Conservation (phyloP, 2,329 filamentous ascomycete genomes). For the Pseudocercospora musae region DNA sequence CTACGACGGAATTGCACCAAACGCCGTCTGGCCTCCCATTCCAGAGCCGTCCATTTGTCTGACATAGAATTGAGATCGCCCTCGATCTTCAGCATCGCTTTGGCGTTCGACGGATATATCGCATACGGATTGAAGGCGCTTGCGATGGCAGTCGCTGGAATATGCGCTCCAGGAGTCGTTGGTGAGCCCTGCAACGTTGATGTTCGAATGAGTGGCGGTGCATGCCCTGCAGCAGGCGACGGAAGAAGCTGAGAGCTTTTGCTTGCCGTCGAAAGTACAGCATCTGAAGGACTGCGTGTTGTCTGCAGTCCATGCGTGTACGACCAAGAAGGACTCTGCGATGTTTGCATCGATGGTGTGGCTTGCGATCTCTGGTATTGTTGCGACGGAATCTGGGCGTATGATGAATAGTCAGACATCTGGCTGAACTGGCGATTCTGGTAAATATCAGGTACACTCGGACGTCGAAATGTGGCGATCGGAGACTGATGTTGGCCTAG, state of each 20-base stretch:
- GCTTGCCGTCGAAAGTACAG: constrained; percentile 25
- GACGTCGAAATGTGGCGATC: constrained; percentile 35
- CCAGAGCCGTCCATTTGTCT: constrained; percentile 76
- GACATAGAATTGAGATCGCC: constrained; percentile 84
- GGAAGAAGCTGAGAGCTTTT: constrained; percentile 37
- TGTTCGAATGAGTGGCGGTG: constrained; percentile 64
- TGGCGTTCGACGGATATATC: constrained; percentile 67
- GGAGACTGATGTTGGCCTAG: constrained; percentile 38
- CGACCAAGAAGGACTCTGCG: constrained; percentile 37
- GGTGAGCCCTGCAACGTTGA: constrained; percentile 61
- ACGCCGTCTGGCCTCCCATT: constrained; percentile 72
- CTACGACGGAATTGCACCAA: constrained; percentile 85
- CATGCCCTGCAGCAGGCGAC: constrained; percentile 46
- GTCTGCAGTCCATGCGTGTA: constrained; percentile 25
- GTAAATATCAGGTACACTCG: constrained; percentile 36
- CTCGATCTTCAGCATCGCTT: constrained; percentile 79
- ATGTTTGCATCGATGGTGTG: constrained; percentile 31
- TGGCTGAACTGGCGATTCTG: constrained; percentile 40
- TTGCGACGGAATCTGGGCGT: constrained; percentile 28
- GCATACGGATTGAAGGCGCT: constrained; percentile 70
- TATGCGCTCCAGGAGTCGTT: constrained; percentile 39
- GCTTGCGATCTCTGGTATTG: constrained; percentile 30
- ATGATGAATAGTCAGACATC: constrained; percentile 30
- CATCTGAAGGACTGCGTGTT: constrained; percentile 30
- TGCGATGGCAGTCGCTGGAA: constrained; percentile 29